Percentiles rank a stretch among this genome's conserved stretches.
Conservation (phyloP, 768 basidiomycete genomes). For the Lactarius akahatsu region DNA sequence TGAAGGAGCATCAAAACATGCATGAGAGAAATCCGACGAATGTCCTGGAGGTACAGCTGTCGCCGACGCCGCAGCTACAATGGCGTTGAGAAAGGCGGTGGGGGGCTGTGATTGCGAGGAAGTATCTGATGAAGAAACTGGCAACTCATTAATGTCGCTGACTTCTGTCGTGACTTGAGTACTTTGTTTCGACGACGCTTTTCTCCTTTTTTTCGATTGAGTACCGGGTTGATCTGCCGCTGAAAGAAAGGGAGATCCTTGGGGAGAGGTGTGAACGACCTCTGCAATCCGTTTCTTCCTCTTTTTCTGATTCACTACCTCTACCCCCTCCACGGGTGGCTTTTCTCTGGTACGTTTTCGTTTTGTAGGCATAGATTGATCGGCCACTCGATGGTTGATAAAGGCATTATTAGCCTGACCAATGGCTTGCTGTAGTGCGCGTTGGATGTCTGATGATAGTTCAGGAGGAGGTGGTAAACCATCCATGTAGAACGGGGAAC, state of each 20-base stretch:
- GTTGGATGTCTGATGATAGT: conserved; percentile 47
- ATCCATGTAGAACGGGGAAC: conserved; percentile 13
- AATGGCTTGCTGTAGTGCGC: conserved; percentile 50
- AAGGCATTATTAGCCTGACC: conserved; percentile 47
- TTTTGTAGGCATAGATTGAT: conserved; percentile 32
- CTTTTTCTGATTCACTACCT: conserved; percentile 35
- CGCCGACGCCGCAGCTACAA: conserved; percentile 63
- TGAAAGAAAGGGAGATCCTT: background rate
- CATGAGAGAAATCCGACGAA: conserved; percentile 31
- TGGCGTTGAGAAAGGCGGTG: conserved; percentile 59
- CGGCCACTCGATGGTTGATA: conserved; percentile 31
- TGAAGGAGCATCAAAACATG: conserved; percentile 24
- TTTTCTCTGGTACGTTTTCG: conserved; percentile 38
- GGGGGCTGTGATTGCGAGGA: conserved; percentile 31
- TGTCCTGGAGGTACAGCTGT: conserved; percentile 35
- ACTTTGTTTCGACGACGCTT: conserved; percentile 33
- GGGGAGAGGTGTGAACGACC: conserved; percentile 1
- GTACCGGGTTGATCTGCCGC: conserved; percentile 17
- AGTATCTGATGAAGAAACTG: conserved; percentile 11
- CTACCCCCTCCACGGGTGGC: conserved; percentile 14
- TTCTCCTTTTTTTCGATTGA: conserved; percentile 37
- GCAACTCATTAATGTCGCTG: conserved; percentile 15
- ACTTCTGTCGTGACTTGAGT: background rate
- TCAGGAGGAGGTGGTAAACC: conserved; percentile 17
- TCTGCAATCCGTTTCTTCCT: conserved; percentile 35